Percentiles rank a stretch among this genome's conserved stretches.
These are phyloP conservation scores for Hebeloma cylindrosporum DNA, from an alignment of 768 basidiomycete genomes.

Conservation along the genomic window DNA sequence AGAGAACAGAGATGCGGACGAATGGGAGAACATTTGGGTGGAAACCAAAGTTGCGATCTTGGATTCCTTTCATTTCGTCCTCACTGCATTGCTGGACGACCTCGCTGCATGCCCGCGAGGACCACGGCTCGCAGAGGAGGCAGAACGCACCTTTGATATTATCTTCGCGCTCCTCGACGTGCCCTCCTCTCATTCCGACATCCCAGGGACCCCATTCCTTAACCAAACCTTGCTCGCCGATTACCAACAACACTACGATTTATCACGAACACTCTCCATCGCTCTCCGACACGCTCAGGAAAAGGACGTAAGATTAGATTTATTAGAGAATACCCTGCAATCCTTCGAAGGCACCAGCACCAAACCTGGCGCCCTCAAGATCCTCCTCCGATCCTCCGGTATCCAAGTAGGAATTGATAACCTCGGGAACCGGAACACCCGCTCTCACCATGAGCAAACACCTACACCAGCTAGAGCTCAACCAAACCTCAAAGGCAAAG, in stretches of 20 bases:
- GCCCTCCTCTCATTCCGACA: constrained; percentile 31
- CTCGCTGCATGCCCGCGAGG: constrained; percentile 43
- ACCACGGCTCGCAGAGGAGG: constrained; percentile 41
- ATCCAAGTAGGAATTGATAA: constrained; percentile 40
- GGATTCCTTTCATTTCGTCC: constrained; percentile 64
- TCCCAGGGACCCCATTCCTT: constrained; percentile 53
- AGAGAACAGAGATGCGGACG: constrained; percentile 40
- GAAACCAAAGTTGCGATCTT: constrained; percentile 72
- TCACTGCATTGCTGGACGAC: constrained; percentile 49
- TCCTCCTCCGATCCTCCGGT: constrained; percentile 65
- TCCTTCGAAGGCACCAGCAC: constrained; percentile 32
- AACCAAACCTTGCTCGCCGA: constrained; percentile 68
- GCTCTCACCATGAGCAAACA: neutral
- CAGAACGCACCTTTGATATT: constrained; percentile 56
- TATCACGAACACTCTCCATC: constrained; percentile 49
- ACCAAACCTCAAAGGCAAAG: constrained; percentile 30
- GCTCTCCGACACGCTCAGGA: constrained; percentile 45
- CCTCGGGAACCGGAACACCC: constrained; percentile 27
- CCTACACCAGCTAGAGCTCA: neutral
- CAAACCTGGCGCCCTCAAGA: constrained; percentile 53
- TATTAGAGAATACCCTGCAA: constrained; percentile 52
- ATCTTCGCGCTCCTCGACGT: constrained; percentile 59
- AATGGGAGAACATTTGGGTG: constrained; percentile 74
- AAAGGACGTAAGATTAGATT: constrained; percentile 58
- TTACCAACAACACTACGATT: constrained; percentile 67